Base-by-base conservation (phyloP, 1,284 basidiomycete species). In the Puccinia novopanici region DNA sequence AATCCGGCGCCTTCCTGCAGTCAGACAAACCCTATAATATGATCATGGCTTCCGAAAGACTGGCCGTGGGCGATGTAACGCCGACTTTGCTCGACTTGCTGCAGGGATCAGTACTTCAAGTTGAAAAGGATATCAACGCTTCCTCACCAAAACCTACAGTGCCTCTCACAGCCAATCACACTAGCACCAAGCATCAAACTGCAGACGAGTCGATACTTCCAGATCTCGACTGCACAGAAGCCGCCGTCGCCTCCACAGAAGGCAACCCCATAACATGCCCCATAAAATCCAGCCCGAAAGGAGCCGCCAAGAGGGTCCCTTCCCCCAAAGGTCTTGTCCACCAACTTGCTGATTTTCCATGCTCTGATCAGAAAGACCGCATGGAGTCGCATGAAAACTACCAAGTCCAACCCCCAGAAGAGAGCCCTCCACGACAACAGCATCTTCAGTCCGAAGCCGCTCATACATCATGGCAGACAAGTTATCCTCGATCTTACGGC, bases 381-480 rank as follows among this genome's bases (percentile, higher is more conserved):
- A 54, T 52, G 45, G 68, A 71, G 15, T 8, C 6, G n/a, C n/a
- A n/a, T n/a, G 68, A 54, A 19, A 52, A 3, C 22, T 50, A 17
- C 34, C 30, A 50, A 54, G 34, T 52, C 45, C 68, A 15, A 52
- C 68, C 15, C 34, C 68, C 10, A 30, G 34, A n/a, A 71, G 30
- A 27, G 48, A 52, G 48, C 68, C 30, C 5, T 54, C 50, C 5
- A 15, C 48, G 19, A 71, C 68, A 30, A 52, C 68, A n/a, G 50
- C 45, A 19, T 48, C 45, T 40, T 71, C 68, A 17, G 48, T 54
- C n/a, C 68, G 68, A 34, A 48, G 48, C 30, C 48, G 68, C 10
- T 71, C 68, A 22, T 71, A 52, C 27, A 54, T 52, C n/a, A 48
- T 71, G 24, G 68, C 68, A 37, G 68, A 71, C 15, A 71, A 30